A percentile compares a stretch with the other conserved stretches of the same genome.
These are phyloP conservation scores for Neoboletus magnificus DNA, from an alignment of 768 basidiomycete species.

Conservation along the genomic window DNA sequence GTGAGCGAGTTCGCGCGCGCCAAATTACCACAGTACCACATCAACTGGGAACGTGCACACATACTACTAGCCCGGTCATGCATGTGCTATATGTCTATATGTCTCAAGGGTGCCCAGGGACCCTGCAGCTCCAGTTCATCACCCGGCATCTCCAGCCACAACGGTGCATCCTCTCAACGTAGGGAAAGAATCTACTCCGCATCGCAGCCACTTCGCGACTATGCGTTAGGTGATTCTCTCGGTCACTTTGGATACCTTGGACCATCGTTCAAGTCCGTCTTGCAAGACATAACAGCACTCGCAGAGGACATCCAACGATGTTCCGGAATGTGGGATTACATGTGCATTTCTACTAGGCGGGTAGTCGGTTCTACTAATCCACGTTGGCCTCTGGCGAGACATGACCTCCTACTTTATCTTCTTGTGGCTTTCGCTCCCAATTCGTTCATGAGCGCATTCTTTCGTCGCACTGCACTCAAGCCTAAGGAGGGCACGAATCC, in stretches of 20 bases:
- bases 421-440: not conserved
- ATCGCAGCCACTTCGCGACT: too few relatives aligned
- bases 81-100: not conserved
- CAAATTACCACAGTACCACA: not conserved
- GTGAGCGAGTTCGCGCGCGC: not conserved
- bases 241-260: too few relatives aligned
- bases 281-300: too few relatives aligned
- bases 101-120: not conserved
- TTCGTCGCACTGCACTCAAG: not conserved
- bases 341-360: too few relatives aligned
- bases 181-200: too few relatives aligned
- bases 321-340: too few relatives aligned
- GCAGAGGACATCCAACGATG: too few relatives aligned
- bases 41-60: not conserved
- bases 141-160: too few relatives aligned
- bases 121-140: not conserved
- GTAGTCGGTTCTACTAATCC: not conserved
- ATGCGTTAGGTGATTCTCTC: too few relatives aligned
- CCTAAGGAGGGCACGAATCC: constrained; percentile 4
- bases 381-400: not conserved
- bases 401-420: not conserved
- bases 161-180: too few relatives aligned
- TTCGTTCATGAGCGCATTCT: not conserved
- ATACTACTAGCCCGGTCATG: not conserved
- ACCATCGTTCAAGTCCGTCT: too few relatives aligned